Base-by-base conservation (phyloP, 2,329 filamentous ascomycete species). In the Camptophora hylomeconis region DNA sequence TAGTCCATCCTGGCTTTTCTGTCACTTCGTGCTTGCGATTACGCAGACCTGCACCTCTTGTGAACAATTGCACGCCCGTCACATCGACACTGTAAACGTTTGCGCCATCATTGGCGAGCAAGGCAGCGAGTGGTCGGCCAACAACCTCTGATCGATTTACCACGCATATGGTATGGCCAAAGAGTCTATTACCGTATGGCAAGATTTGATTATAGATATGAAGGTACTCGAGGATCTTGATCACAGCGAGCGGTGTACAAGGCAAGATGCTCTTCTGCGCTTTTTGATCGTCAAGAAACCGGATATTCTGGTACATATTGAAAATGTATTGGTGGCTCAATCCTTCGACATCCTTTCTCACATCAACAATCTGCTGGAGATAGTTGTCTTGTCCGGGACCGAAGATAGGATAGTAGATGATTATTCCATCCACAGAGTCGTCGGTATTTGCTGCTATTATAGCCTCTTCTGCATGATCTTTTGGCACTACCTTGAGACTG, bases 221-320 rank as follows among this genome's bases (percentile, higher is more conserved):
- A 38, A 95, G 69, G 54, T 93, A 76, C 60, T 98, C 89, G 36
- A 98, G 69, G 43, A 95, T 92, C 67, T 98, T 98, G 63, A 95
- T 81, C 36, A 93, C 79, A 15, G 89, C 89, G 14, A 98, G 70
- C 10, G 89, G 89, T 2, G 89, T 98, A 65, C 89, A 98, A 4
- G 89, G 89, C 29, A 98, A 63, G 42, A 95, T 82, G 26, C 79
- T 92, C 63, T 98, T 95, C 54, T 82, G 80, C 34, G 63, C 66
- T 54, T 83, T 80, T 23, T 66, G 56, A 4, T 78, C 77, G 57
- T 98, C 89, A 32, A 98, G 67, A 63, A 86, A 95, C 41, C 89
- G 82, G 47, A 92, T 73, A 61, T 98, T 98, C 65, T 94, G 81
- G 61, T 95, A 98, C 86, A 98, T 94, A 69, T 98, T 98, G 71